phyloP scores from a whole-genome alignment of 2,329 filamentous ascomycete genomes.

The Apiospora hydei region DNA sequence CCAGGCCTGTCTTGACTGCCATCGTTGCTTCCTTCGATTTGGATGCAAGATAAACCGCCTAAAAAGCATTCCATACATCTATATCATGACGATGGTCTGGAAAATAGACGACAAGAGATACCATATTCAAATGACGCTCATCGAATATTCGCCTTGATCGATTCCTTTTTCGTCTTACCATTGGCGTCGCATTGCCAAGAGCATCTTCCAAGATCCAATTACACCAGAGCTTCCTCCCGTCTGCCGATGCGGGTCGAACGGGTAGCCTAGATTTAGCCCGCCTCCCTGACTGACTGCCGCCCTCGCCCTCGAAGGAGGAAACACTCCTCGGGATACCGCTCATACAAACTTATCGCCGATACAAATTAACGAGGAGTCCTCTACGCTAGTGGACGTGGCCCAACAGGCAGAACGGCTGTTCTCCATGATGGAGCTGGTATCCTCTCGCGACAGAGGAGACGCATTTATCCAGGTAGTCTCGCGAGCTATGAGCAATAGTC shows the following conservation, averaged over 20 bases:
- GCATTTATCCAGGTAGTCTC: not conserved
- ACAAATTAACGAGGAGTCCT: not conserved
- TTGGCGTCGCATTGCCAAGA: not conserved
- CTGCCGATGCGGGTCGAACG: not conserved
- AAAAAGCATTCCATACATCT: no score
- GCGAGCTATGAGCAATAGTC: not conserved
- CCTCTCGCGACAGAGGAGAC: not conserved
- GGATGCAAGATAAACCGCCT: not conserved
- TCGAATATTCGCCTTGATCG: accelerated
- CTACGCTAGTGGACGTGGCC: not conserved
- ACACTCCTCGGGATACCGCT: not conserved
- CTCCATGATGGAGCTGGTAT: not conserved
- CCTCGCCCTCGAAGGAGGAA: no score
- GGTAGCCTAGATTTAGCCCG: not conserved
- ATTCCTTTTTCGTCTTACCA: not conserved
- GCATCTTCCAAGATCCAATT: no score
- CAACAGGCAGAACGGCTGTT: conserved; percentile 2
- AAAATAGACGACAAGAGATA: not conserved
- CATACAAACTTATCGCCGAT: not conserved
- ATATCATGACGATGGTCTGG: not conserved
- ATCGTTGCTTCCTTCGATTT: not conserved
- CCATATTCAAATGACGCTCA: not conserved
- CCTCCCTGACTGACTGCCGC: no score
- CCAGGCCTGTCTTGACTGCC: not conserved
- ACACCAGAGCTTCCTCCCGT: not conserved